phyloP scores from a whole-genome alignment of 148 eudicot genomes.

The Limonium bicolor region DNA sequence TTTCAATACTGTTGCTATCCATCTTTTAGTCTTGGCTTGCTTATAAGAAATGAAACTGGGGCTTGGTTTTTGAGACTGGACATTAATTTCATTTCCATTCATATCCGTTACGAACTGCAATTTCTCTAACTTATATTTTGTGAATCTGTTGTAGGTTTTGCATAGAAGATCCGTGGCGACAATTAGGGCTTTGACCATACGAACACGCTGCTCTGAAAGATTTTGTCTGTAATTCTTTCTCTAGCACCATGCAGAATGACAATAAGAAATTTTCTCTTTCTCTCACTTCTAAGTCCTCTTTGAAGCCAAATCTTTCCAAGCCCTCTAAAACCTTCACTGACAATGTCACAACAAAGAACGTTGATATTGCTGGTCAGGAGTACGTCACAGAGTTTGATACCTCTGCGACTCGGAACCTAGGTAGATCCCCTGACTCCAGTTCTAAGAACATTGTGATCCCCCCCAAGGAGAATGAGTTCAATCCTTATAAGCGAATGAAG shows the following conservation, averaged over 20 bases:
- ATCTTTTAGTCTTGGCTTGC: no score
- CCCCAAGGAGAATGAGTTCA: slow-evolving; percentile 44
- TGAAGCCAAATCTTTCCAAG: slow-evolving; percentile 12
- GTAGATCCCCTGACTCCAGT: neutral
- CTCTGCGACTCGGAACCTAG: slow-evolving; percentile 12
- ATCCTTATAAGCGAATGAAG: slow-evolving; percentile 48
- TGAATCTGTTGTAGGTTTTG: no score
- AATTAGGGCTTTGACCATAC: no score
- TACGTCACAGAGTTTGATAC: slow-evolving; percentile 50
- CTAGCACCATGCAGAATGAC: neutral
- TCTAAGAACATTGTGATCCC: slow-evolving; percentile 24
- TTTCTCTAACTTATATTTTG: no score
- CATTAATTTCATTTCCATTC: no score
- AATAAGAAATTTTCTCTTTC: slow-evolving; percentile 34
- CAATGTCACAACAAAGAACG: neutral
- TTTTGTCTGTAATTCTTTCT: neutral
- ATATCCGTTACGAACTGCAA: no score
- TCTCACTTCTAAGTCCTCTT: slow-evolving; percentile 16
- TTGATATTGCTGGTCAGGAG: slow-evolving; percentile 2
- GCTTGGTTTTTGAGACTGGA: no score
- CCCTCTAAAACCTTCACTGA: slow-evolving; percentile 6
- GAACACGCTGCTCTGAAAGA: no score
- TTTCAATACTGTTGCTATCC: no score
- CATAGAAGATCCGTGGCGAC: no score
- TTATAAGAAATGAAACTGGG: no score